Conservation (phyloP, 352 stramenopile genomes). For the Peronospora belbahrii region DNA sequence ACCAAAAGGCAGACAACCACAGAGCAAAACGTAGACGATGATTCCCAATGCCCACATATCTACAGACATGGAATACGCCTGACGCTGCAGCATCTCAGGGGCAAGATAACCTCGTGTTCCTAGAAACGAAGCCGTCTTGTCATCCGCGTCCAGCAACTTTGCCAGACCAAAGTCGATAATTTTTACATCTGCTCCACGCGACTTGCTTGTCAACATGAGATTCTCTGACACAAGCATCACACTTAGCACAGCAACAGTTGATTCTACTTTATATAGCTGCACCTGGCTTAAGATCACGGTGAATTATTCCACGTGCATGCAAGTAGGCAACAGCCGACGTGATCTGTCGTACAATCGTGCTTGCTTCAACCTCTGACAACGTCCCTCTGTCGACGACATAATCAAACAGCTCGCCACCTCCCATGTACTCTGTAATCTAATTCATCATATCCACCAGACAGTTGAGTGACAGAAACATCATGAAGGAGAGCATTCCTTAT, state of each 20-base stretch:
- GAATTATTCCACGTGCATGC: conserved; percentile 81
- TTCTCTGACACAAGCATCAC: conserved; percentile 49
- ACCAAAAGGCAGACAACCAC: conserved; percentile 96
- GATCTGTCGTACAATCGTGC: conserved; percentile 82
- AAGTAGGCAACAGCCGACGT: conserved; percentile 87
- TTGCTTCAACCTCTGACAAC: conserved; percentile 81
- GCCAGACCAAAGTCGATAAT: conserved; percentile 99
- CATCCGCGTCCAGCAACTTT: conserved; percentile 87
- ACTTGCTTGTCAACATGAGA: conserved; percentile 78
- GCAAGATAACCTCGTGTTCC: conserved; percentile 93
- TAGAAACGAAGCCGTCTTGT: conserved; percentile 78
- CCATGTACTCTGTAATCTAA: conserved; percentile 84
- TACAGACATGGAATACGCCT: conserved; percentile 94
- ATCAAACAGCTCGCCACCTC: conserved; percentile 86
- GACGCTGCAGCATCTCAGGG: conserved; percentile 96
- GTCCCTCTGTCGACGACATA: conserved; percentile 89
- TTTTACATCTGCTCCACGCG: conserved; percentile 87
- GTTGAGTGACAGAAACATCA: background rate
- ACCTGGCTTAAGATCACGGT: conserved; percentile 87
- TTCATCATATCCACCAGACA: conserved; percentile 4
- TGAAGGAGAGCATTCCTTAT: background rate
- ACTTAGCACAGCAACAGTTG: background rate
- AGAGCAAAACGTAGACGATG: conserved; percentile 97
- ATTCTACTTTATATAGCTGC: background rate
- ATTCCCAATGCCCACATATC: conserved; percentile 97